Evolutionary conservation across 179 eudicot species (phyloP).

Genomic region (Silene vulgaris): DNA sequence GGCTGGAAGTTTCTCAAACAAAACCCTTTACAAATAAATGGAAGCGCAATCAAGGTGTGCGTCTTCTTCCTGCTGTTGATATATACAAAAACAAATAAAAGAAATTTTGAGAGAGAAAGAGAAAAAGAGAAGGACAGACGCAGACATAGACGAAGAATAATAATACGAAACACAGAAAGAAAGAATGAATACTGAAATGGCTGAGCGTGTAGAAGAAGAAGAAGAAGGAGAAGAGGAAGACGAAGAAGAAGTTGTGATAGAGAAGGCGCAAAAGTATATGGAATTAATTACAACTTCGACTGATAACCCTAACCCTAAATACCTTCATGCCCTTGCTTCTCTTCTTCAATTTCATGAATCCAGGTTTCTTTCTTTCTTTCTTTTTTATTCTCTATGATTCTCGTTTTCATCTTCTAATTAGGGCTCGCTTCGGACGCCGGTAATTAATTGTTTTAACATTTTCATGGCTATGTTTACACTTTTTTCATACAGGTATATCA

Average conservation of each 20-base stretch:
- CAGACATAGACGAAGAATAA: no score
- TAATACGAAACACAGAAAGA: no score
- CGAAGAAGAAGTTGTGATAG: constrained; percentile 32
- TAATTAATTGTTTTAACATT: neutral
- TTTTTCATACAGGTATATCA: constrained; percentile 54
- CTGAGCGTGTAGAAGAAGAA: no score
- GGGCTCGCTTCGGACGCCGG: no score
- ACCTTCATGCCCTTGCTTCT: constrained; percentile 76
- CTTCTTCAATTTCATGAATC: constrained; percentile 77
- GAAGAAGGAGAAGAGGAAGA: neutral
- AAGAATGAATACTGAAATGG: no score
- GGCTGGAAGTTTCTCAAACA: no score
- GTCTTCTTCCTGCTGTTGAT: no score
- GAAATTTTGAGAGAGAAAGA: no score
- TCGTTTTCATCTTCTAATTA: neutral
- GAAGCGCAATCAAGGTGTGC: no score
- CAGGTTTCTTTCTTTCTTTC: constrained; percentile 30
- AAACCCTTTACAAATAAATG: no score
- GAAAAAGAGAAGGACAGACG: no score
- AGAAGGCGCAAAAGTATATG: constrained; percentile 59
- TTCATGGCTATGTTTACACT: neutral
- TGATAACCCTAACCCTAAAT: constrained; percentile 72
- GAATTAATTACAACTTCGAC: constrained; percentile 52
- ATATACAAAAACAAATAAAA: no score
- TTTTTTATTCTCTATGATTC: neutral